phyloP scores from a whole-genome alignment of 2,329 filamentous ascomycete genomes.

The Acephala macrosclerotiorum region DNA sequence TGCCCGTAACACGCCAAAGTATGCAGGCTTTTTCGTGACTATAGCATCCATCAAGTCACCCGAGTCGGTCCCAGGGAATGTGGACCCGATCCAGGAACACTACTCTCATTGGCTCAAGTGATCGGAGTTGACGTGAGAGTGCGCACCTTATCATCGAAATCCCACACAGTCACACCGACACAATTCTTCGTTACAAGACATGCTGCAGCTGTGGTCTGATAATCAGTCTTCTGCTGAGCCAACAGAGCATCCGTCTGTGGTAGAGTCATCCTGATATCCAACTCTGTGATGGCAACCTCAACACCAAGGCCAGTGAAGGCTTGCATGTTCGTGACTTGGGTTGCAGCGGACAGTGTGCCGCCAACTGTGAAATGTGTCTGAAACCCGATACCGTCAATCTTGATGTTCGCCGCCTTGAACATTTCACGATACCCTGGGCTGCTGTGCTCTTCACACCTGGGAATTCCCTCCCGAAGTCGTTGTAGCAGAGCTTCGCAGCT shows the following conservation, averaged over 20 bases:
- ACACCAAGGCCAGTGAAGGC: constrained; percentile 55
- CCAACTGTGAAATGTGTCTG: constrained; percentile 67
- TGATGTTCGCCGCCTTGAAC: constrained; percentile 55
- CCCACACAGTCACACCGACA: constrained; percentile 42
- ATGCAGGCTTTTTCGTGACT: constrained; percentile 20
- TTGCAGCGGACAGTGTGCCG: constrained; percentile 50
- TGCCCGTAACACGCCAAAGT: constrained; percentile 18
- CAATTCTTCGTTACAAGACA: constrained; percentile 37
- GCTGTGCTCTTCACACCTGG: constrained; percentile 55
- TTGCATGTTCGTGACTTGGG: constrained; percentile 54
- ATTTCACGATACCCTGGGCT: constrained; percentile 54
- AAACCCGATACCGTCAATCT: constrained; percentile 69
- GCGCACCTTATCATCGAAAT: constrained; percentile 37
- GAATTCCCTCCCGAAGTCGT: constrained; percentile 69
- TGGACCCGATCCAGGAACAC: constrained; percentile 35
- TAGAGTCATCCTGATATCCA: constrained; percentile 62
- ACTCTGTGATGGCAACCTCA: constrained; percentile 68
- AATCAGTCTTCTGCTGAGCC: constrained; percentile 55
- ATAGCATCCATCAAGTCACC: constrained; percentile 18
- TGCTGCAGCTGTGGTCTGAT: constrained; percentile 41
- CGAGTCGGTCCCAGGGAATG: constrained; percentile 30
- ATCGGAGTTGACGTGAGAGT: neutral
- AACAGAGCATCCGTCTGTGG: constrained; percentile 51
- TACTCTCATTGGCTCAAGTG: neutral
- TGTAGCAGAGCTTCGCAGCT: constrained; percentile 65